Conservation (phyloP, 75 land plant genomes). For the Pseudotsuga menziesii region DNA sequence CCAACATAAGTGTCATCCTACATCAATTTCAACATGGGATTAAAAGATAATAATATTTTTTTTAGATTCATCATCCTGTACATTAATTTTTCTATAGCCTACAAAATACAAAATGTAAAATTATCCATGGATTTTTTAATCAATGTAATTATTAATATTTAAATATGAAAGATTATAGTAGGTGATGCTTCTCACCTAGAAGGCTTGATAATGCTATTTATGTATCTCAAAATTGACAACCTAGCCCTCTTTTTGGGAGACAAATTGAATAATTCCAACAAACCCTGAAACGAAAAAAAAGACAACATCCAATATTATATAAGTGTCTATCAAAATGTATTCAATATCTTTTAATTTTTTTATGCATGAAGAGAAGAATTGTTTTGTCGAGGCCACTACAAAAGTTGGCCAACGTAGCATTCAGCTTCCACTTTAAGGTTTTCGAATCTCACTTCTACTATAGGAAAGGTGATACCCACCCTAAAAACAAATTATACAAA, state of each 20-base stretch:
- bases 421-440: constrained; percentile 33
- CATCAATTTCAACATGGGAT: background rate
- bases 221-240: constrained; percentile 20
- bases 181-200: constrained; percentile 13
- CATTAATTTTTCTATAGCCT: too few relatives aligned
- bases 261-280: constrained; percentile 14
- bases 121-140: too few relatives aligned
- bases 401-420: constrained; percentile 6
- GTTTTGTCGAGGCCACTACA: background rate
- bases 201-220: constrained; percentile 35
- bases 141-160: too few relatives aligned
- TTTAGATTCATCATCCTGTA: background rate
- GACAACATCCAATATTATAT: background rate
- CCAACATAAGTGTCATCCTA: constrained; percentile 10
- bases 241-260: constrained; percentile 22
- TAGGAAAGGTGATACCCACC: constrained; percentile 48
- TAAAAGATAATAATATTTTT: too few relatives aligned
- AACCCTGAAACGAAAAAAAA: background rate
- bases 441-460: constrained; percentile 49
- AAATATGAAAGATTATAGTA: background rate
- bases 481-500: constrained; percentile 17
- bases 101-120: too few relatives aligned
- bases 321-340: too few relatives aligned
- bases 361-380: background rate
- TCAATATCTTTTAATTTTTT: background rate